phyloP scores from a whole-genome alignment of 148 eudicot species.

The Nepenthes mirabilis region DNA sequence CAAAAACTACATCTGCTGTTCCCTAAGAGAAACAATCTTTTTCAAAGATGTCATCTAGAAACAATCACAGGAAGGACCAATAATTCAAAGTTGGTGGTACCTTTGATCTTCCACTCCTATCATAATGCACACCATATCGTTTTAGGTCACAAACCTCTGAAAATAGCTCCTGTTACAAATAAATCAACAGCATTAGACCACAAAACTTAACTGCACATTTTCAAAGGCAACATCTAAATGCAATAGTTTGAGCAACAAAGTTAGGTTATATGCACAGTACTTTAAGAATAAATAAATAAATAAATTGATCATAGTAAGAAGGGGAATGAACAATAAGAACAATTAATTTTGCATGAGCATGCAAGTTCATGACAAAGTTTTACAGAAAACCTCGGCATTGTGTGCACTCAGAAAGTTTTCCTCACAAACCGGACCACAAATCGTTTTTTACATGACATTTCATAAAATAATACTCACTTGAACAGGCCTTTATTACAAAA shows the following conservation, averaged over 20 bases:
- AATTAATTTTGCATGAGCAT: too few relatives aligned
- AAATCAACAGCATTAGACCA: background rate
- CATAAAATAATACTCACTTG: too few relatives aligned
- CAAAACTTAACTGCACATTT: background rate
- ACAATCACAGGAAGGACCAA: background rate
- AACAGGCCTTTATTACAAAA: too few relatives aligned
- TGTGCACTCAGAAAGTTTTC: too few relatives aligned
- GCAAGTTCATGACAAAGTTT: too few relatives aligned
- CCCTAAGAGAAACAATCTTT: constrained; percentile 13
- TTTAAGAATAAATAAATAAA: background rate
- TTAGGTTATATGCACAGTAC: background rate
- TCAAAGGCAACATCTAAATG: too few relatives aligned
- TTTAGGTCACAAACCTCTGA: constrained; percentile 34
- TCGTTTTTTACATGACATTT: too few relatives aligned
- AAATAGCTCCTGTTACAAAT: constrained; percentile 30
- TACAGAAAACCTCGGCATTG: too few relatives aligned
- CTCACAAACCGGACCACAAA: too few relatives aligned
- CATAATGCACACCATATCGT: constrained; percentile 27
- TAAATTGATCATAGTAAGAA: background rate
- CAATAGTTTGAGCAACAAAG: too few relatives aligned
- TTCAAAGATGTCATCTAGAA: background rate
- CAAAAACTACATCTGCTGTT: constrained; percentile 28
- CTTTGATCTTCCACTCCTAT: constrained; percentile 45
- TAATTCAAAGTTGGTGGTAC: constrained; percentile 8
- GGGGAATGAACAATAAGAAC: too few relatives aligned